Evolutionary conservation across 805 yeast species (phyloP).

Genomic region (Sugiyamaella floridensis): DNA sequence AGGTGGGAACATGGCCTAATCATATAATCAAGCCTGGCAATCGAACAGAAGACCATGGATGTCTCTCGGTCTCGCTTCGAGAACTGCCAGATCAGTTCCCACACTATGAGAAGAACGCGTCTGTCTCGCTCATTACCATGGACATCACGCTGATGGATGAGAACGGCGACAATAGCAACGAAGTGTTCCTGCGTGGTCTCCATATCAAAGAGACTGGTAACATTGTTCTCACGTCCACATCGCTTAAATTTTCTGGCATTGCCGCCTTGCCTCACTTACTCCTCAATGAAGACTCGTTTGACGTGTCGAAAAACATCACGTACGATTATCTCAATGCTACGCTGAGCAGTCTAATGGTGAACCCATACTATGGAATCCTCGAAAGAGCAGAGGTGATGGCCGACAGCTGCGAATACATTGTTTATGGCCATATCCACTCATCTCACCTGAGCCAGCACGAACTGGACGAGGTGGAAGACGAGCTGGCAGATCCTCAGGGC

Average conservation of each 20-base stretch:
- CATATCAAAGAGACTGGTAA: slow-evolving; percentile 31
- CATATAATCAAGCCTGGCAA: slow-evolving; percentile 5
- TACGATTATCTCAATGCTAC: slow-evolving; percentile 11
- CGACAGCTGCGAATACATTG: slow-evolving; percentile 62
- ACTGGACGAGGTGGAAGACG: slow-evolving; percentile 60
- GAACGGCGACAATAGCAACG: slow-evolving; percentile 19
- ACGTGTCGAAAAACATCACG: slow-evolving; percentile 53
- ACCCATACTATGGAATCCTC: slow-evolving; percentile 53
- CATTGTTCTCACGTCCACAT: slow-evolving; percentile 24
- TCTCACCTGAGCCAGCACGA: slow-evolving; percentile 49
- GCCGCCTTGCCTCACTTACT: slow-evolving; percentile 35
- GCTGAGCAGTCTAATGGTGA: slow-evolving; percentile 43
- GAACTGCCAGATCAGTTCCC: slow-evolving; percentile 4
- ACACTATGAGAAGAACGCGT: slow-evolving; percentile 3
- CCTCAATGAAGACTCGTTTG: slow-evolving; percentile 59
- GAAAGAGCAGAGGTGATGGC: slow-evolving; percentile 40
- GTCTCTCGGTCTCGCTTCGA: slow-evolving; percentile 8
- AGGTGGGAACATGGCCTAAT: not conserved
- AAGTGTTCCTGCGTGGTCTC: slow-evolving; percentile 28
- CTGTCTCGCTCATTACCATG: slow-evolving; percentile 12
- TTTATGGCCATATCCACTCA: slow-evolving; percentile 62
- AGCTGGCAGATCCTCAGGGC: slow-evolving; percentile 67
- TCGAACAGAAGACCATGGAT: slow-evolving; percentile 10
- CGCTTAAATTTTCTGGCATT: slow-evolving; percentile 30
- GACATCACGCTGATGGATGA: slow-evolving; percentile 15